Percentiles rank a stretch among this genome's conserved stretches.
Evolutionary conservation across 1,284 basidiomycete genomes (phyloP).

Genomic region (Grifola frondosa): DNA sequence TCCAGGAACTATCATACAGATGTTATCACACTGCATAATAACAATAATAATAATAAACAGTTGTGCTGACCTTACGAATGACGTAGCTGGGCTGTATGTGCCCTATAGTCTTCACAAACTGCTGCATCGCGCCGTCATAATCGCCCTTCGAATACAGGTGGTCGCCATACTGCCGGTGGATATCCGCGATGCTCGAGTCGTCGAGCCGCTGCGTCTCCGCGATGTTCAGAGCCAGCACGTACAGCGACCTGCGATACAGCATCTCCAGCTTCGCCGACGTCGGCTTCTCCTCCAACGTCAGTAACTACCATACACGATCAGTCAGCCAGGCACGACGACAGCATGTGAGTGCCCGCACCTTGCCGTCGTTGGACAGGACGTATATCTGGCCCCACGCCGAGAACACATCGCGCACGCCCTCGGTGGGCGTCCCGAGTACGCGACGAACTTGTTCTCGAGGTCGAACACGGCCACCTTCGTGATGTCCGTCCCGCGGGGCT

Average conservation of each 20-base stretch:
- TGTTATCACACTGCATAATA: too few relatives aligned
- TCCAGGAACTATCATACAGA: constrained; percentile 82
- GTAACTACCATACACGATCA: constrained; percentile 46
- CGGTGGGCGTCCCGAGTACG: constrained; percentile 79
- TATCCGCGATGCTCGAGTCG: constrained; percentile 75
- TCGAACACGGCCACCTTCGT: constrained; percentile 91
- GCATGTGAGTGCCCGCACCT: constrained; percentile 42
- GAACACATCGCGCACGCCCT: constrained; percentile 79
- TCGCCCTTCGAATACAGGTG: constrained; percentile 90
- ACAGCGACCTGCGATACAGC: constrained; percentile 77
- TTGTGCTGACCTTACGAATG: constrained; percentile 81
- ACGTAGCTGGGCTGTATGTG: constrained; percentile 92
- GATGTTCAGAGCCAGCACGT: constrained; percentile 72
- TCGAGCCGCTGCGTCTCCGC: constrained; percentile 78
- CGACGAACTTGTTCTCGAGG: constrained; percentile 89
- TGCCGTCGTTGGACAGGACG: constrained; percentile 74
- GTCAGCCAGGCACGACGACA: not conserved
- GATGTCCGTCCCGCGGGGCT: constrained; percentile 58
- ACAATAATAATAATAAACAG: not conserved
- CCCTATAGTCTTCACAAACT: constrained; percentile 91
- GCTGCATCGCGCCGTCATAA: constrained; percentile 90
- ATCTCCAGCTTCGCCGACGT: constrained; percentile 80
- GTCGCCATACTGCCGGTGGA: constrained; percentile 89
- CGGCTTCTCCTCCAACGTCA: constrained; percentile 75
- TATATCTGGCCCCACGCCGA: constrained; percentile 80